phyloP scores from a whole-genome alignment of 1,284 basidiomycete genomes.

The Phellopilus nigrolimitatus region DNA sequence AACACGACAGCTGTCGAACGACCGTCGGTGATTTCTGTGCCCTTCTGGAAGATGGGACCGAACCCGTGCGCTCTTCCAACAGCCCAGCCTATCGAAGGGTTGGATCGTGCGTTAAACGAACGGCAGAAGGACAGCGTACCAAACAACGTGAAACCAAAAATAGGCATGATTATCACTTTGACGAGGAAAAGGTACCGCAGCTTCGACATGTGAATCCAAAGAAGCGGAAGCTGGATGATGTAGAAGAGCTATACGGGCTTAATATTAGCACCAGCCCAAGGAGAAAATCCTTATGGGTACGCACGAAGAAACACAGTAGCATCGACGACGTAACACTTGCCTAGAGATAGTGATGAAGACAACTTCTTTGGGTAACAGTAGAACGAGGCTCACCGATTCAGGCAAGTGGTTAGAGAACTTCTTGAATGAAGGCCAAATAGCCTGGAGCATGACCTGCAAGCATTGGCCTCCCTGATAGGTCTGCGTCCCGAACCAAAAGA shows the following conservation, averaged over 20 bases:
- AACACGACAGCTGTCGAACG: conserved; percentile 22
- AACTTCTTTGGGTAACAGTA: no score
- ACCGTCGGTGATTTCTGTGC: conserved; percentile 16
- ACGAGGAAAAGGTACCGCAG: conserved; percentile 65
- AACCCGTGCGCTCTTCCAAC: conserved; percentile 64
- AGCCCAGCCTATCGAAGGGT: conserved; percentile 72
- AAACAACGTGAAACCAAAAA: conserved; percentile 64
- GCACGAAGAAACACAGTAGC: conserved; percentile 20
- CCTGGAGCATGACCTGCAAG: conserved; percentile 58
- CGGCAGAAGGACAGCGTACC: conserved; percentile 48
- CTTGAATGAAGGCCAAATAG: conserved; percentile 71
- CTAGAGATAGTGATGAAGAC: no score
- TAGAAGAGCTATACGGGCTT: conserved; percentile 4
- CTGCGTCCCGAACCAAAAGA: conserved; percentile 70
- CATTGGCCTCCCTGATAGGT: conserved; percentile 61
- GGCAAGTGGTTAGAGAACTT: conserved; percentile 62
- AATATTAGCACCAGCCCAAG: not conserved
- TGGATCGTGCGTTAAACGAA: conserved; percentile 45
- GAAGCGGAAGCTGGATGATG: conserved; percentile 7
- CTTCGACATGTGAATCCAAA: conserved; percentile 26
- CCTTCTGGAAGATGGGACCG: conserved; percentile 35
- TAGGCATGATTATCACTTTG: conserved; percentile 62
- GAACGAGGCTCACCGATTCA: conserved; percentile 68
- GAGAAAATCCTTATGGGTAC: conserved; percentile 29
- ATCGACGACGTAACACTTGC: conserved; percentile 5